These are phyloP conservation scores for Lycium ferocissimum DNA, from an alignment of 257 asterid genomes.

Conservation along the genomic window DNA sequence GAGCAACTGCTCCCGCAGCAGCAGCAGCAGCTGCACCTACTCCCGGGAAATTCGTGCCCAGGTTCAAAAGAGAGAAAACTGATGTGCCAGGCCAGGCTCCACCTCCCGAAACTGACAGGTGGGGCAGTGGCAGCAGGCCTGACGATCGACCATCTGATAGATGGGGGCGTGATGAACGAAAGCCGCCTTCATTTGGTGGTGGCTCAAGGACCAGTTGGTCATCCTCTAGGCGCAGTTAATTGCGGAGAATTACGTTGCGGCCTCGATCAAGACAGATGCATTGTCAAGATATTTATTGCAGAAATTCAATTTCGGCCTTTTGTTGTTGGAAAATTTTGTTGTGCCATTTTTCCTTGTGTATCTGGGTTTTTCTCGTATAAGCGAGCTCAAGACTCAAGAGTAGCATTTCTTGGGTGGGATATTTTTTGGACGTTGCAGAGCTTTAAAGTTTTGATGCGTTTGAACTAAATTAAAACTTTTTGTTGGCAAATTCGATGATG, in stretches of 20 bases:
- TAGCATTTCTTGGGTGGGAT: neutral
- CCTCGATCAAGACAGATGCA: neutral
- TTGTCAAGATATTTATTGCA: neutral
- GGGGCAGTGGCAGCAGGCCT: slow-evolving; percentile 51
- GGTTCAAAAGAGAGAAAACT: slow-evolving; percentile 39
- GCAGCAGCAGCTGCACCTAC: slow-evolving; percentile 48
- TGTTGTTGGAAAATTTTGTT: neutral
- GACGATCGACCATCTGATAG: slow-evolving; percentile 44
- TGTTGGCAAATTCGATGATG: neutral
- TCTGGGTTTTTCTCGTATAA: neutral
- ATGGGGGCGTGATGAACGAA: slow-evolving; percentile 61
- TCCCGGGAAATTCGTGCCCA: slow-evolving; percentile 61
- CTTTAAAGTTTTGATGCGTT: neutral
- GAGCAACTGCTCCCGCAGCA: slow-evolving; percentile 39
- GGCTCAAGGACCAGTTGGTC: slow-evolving; percentile 50
- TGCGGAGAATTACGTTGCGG: neutral
- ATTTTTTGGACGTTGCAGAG: neutral
- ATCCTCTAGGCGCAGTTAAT: slow-evolving; percentile 42
- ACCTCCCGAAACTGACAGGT: slow-evolving; percentile 57
- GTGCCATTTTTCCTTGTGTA: neutral
- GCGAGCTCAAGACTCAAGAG: neutral
- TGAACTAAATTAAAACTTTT: neutral
- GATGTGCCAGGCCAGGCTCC: slow-evolving; percentile 46
- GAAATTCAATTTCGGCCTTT: neutral
- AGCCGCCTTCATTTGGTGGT: slow-evolving; percentile 44